phyloP scores from a whole-genome alignment of 2,329 filamentous ascomycete genomes.

The Penicillium sp. region DNA sequence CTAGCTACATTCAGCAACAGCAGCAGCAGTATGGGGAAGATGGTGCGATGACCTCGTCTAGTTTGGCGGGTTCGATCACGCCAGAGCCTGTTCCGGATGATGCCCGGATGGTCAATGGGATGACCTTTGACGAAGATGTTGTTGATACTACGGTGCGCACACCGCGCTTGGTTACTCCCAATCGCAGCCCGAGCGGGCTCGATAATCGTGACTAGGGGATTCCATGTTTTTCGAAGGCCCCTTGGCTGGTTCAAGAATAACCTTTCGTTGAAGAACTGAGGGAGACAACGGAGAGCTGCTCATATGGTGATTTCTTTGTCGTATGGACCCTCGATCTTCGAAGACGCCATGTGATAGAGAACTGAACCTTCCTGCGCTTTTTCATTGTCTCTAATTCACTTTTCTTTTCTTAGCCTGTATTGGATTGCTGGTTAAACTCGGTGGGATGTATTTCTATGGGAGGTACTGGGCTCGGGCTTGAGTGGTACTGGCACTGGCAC shows the following conservation, averaged over 20 bases:
- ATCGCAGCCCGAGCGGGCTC: constrained; percentile 20
- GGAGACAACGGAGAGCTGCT: constrained; percentile 9
- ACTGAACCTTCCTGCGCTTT: constrained; percentile 3
- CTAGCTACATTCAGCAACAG: constrained; percentile 34
- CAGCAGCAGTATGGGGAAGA: constrained; percentile 23
- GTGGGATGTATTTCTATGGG: constrained; percentile 20
- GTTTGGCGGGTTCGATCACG: constrained; percentile 42
- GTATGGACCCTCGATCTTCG: background rate
- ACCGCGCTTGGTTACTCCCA: constrained; percentile 54
- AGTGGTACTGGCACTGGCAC: constrained; percentile 1
- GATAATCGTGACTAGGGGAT: constrained; percentile 7
- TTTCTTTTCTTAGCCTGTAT: constrained; percentile 6
- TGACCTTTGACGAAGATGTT: constrained; percentile 64
- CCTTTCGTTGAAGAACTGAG: background rate
- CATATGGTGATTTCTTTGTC: constrained; percentile 20
- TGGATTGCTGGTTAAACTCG: background rate
- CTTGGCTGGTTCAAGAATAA: background rate
- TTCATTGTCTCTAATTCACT: constrained; percentile 7
- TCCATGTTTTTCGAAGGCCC: background rate
- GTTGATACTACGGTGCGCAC: constrained; percentile 68
- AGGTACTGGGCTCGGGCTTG: background rate
- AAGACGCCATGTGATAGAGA: background rate
- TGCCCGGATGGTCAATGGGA: constrained; percentile 68
- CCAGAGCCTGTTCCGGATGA: constrained; percentile 52
- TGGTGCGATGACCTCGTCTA: constrained; percentile 47